phyloP scores from a whole-genome alignment of 2,329 filamentous ascomycete genomes.

The Alternaria sp. region DNA sequence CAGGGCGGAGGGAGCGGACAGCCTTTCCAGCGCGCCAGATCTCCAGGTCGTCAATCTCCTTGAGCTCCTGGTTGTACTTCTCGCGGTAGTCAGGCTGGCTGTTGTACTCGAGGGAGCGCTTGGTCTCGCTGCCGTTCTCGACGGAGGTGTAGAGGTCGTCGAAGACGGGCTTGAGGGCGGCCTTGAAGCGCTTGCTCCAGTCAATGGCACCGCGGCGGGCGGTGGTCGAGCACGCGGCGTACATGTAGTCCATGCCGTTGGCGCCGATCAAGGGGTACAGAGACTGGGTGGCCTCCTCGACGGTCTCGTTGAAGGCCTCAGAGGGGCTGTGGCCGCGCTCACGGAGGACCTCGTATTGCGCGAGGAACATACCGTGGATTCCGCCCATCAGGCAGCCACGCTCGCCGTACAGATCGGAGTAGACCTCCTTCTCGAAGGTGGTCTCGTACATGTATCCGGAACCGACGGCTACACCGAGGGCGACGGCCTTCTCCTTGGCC shows the following conservation, averaged over 20 bases:
- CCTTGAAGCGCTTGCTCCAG: conserved; percentile 98
- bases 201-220: conserved; percentile 98
- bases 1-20: conserved; percentile 66
- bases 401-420: conserved; percentile 99
- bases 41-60: conserved; percentile 97
- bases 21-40: conserved; percentile 99
- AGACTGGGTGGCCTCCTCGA: conserved; percentile 98
- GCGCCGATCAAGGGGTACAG: conserved; percentile 96
- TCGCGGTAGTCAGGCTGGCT: conserved; percentile 93
- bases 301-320: conserved; percentile 99
- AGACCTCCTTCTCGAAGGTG: conserved; percentile 99
- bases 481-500: conserved; percentile 96
- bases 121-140: conserved; percentile 88
- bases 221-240: conserved; percentile 98
- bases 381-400: conserved; percentile 99
- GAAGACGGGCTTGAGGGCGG: conserved; percentile 98
- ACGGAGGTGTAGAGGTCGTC: conserved; percentile 96
- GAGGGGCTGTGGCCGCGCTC: conserved; percentile 97
- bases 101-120: conserved; percentile 98
- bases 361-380: conserved; percentile 99
- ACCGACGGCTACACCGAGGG: conserved; percentile 95
- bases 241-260: conserved; percentile 99
- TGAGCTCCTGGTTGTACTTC: conserved; percentile 97
- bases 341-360: conserved; percentile 99
- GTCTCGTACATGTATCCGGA: conserved; percentile 99